A percentile compares a stretch with the other conserved stretches of the same genome.
phyloP scores from a whole-genome alignment of 164 flowering plant genomes.

The Paratinospora sagittata region DNA sequence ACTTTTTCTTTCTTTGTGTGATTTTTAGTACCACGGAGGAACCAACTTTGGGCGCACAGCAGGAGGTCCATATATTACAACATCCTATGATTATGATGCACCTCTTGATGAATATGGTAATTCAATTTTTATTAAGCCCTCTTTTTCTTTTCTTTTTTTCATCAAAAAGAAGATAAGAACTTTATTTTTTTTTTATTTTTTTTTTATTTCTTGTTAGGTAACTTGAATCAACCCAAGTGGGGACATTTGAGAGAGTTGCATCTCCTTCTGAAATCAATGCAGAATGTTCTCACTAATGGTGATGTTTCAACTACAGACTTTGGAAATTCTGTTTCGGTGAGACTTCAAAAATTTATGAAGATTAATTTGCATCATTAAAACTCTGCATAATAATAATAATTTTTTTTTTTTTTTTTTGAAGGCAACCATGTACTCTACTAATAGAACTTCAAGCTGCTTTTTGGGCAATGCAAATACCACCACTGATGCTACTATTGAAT shows the following conservation, averaged over 20 bases:
- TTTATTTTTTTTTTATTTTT: too few species aligned
- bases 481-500: background rate
- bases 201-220: constrained; percentile 12
- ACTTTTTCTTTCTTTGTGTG: too few species aligned
- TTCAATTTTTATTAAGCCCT: too few species aligned
- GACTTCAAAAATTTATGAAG: background rate
- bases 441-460: background rate
- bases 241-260: constrained; percentile 18
- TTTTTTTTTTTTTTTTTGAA: background rate
- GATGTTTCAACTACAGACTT: background rate
- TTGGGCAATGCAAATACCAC: constrained; percentile 24
- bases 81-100: constrained; percentile 44
- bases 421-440: background rate
- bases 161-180: background rate
- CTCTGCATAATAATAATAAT: background rate
- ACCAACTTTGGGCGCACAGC: constrained; percentile 39
- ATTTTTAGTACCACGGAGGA: constrained; percentile 40
- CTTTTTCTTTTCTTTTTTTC: background rate
- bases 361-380: background rate
- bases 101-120: constrained; percentile 36
- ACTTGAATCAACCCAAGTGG: constrained; percentile 16
- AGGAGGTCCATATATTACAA: constrained; percentile 41
- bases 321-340: constrained; percentile 11
- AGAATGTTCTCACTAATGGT: constrained; percentile 29
- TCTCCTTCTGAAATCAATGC: constrained; percentile 21